Percentiles rank a stretch among this genome's conserved stretches.
Conservation (phyloP, 2,329 filamentous ascomycete species). For the Sporothrix humicola region DNA sequence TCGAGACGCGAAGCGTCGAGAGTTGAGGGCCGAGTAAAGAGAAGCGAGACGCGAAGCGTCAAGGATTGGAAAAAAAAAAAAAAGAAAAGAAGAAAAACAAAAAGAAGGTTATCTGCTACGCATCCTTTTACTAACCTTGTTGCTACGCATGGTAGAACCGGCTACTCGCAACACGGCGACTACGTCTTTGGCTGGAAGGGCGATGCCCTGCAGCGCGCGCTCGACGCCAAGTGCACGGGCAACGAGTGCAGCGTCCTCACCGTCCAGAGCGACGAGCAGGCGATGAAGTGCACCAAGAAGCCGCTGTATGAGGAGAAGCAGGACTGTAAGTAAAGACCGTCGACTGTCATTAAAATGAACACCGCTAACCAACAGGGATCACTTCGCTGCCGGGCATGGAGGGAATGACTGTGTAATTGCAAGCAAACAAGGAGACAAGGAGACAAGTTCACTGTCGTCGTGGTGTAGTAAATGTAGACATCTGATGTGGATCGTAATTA, state of each 20-base stretch:
- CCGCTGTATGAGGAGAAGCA: conserved; percentile 37
- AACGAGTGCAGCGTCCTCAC: conserved; percentile 38
- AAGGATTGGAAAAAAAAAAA: too few species aligned
- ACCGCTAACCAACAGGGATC: conserved; percentile 31
- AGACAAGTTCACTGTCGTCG: too few species aligned
- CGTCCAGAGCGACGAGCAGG: conserved; percentile 37
- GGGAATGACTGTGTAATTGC: background rate
- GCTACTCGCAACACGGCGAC: conserved; percentile 39
- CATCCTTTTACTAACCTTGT: too few species aligned
- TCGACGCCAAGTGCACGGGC: conserved; percentile 39
- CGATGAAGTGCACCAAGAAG: conserved; percentile 39
- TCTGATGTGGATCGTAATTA: background rate
- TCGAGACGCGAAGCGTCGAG: too few species aligned
- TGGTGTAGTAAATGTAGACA: too few species aligned
- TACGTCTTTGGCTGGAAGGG: conserved; percentile 40
- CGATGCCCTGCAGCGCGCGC: conserved; percentile 37
- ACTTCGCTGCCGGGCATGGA: conserved; percentile 33
- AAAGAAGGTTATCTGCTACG: too few species aligned
- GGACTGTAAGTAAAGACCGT: conserved; percentile 44
- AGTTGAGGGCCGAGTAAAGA: too few species aligned
- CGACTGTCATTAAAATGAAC: conserved; percentile 37
- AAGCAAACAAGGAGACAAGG: background rate
- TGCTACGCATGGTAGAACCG: conserved; percentile 30
- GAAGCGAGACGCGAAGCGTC: too few species aligned
- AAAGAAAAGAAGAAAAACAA: too few species aligned